Base-by-base conservation (phyloP, 208 protist genomes). In the Acanthamoeba quina region DNA sequence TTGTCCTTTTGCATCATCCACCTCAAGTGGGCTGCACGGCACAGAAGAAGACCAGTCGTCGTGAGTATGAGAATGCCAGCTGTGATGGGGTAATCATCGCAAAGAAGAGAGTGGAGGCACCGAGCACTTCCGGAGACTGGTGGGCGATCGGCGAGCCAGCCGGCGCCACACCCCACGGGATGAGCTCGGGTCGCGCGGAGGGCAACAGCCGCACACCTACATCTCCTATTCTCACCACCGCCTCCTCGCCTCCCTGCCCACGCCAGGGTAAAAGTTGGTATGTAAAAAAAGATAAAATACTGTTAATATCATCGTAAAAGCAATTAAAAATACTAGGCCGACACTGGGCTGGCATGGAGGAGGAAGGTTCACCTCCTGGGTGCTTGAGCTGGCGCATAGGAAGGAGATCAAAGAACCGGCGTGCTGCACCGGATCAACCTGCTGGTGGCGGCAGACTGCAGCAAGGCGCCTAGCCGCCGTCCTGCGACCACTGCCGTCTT, bases 1-100 rank as follows among this genome's bases (percentile, higher is more conserved):
- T 96, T 95, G 95, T 98, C 97, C 95, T 99, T 99, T 96, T 99
- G 98, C 60, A 96, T 96, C 86, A 99, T 98, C 98, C 98, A 99
- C 58, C 98, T 97, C 24, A 99, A 89, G 86, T 98, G 97, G 21
- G 41, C 86, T 92, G 83, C 56, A 66, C 21, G 37, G 31, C 19
- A 19, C 62, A 44, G 19, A 62, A 26, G 19, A n/a, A 1, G 70
- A 34, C 21, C 34, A 21, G 2, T 31, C 21, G 24, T 80, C 21
- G n/a, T 76, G n/a, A 13, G n/a, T 76, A n/a, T 11, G n/a, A 17
- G 29, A 31, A 31, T 26, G 41, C 5, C 10, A 7, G 21, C 58
- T 21, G 19, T 58, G 7, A 10, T 29, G 74, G 24, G 26, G 56
- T 6, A 1, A 56, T 83, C 19, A 31, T 2, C 47, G 5, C 13